phyloP scores from a whole-genome alignment of 129 eudicot species.

The Logfia minima region DNA sequence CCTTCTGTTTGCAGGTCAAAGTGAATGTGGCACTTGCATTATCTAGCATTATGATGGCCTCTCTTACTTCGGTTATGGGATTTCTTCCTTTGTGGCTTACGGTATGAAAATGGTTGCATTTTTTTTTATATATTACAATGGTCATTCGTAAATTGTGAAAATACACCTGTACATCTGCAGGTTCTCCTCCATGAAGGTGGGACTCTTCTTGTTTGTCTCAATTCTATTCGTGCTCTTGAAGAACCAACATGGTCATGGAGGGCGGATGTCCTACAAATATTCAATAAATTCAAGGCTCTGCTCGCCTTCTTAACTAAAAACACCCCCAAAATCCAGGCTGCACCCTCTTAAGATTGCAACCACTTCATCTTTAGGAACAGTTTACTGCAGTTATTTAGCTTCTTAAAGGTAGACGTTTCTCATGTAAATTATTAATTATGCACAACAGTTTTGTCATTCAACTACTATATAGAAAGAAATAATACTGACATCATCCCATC shows the following conservation, averaged over 20 bases:
- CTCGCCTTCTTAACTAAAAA: slow-evolving; percentile 34
- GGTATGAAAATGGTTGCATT: slow-evolving; percentile 43
- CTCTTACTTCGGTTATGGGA: slow-evolving; percentile 94
- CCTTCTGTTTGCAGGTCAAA: slow-evolving; percentile 56
- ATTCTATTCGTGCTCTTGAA: slow-evolving; percentile 84
- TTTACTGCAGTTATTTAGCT: slow-evolving; percentile 12
- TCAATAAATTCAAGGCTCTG: slow-evolving; percentile 39
- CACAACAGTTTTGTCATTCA: slow-evolving; percentile 2
- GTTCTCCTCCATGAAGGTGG: slow-evolving; percentile 98
- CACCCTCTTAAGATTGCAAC: slow-evolving; percentile 46
- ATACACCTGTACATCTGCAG: slow-evolving; percentile 34
- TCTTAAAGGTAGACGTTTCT: slow-evolving; percentile 3
- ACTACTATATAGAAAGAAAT: slow-evolving; percentile 6
- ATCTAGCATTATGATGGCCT: slow-evolving; percentile 84
- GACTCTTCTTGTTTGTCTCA: slow-evolving; percentile 88
- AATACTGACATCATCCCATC: slow-evolving; percentile 3
- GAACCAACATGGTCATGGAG: slow-evolving; percentile 90
- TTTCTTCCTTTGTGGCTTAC: slow-evolving; percentile 96
- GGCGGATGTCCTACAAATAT: slow-evolving; percentile 47
- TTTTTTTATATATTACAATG: not conserved
- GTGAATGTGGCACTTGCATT: slow-evolving; percentile 90
- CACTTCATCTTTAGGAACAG: slow-evolving; percentile 25
- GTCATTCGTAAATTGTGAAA: not conserved
- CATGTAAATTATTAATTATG: slow-evolving; percentile 22
- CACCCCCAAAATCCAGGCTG: slow-evolving; percentile 47